Evolutionary conservation across 495 filamentous ascomycete genomes (phyloP).

Genomic region (Apodospora peruviana): DNA sequence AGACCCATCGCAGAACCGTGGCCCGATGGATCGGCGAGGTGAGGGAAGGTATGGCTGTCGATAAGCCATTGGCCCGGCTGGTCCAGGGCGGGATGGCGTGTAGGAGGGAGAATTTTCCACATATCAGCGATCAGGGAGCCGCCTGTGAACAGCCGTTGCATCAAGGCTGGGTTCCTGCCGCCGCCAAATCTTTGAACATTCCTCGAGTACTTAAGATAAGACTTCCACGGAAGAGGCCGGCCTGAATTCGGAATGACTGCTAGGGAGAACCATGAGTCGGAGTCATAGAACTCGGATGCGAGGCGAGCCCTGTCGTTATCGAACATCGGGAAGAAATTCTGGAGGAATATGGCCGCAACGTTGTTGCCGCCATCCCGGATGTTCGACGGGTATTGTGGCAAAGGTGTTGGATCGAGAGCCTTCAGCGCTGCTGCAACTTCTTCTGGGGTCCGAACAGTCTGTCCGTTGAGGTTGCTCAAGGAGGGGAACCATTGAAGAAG

Average conservation of each 20-base stretch:
- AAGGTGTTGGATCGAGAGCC: constrained; percentile 42
- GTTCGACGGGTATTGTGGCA: constrained; percentile 62
- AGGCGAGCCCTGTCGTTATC: constrained; percentile 65
- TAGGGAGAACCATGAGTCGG: constrained; percentile 70
- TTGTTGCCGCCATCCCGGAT: constrained; percentile 67
- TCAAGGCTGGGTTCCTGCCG: constrained; percentile 44
- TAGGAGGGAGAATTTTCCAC: constrained; percentile 66
- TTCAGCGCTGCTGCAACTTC: constrained; percentile 49
- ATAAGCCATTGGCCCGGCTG: constrained; percentile 67
- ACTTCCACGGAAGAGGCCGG: constrained; percentile 53
- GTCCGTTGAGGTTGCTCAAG: constrained; percentile 64
- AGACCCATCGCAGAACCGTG: constrained; percentile 61
- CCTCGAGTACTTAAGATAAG: constrained; percentile 73
- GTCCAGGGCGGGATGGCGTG: constrained; percentile 63
- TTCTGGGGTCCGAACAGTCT: constrained; percentile 63
- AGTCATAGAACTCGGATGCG: constrained; percentile 67
- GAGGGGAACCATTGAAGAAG: constrained; percentile 76
- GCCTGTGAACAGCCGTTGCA: constrained; percentile 62
- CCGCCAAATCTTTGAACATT: constrained; percentile 67
- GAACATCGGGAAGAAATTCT: constrained; percentile 66
- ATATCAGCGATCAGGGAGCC: constrained; percentile 57
- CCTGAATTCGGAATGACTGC: constrained; percentile 58
- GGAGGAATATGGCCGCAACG: constrained; percentile 69
- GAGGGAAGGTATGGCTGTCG: constrained; percentile 72
- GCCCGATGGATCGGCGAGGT: constrained; percentile 64